These are phyloP conservation scores for Xylaria sp. DNA, from an alignment of 2,329 filamentous ascomycete genomes.

Conservation along the genomic window DNA sequence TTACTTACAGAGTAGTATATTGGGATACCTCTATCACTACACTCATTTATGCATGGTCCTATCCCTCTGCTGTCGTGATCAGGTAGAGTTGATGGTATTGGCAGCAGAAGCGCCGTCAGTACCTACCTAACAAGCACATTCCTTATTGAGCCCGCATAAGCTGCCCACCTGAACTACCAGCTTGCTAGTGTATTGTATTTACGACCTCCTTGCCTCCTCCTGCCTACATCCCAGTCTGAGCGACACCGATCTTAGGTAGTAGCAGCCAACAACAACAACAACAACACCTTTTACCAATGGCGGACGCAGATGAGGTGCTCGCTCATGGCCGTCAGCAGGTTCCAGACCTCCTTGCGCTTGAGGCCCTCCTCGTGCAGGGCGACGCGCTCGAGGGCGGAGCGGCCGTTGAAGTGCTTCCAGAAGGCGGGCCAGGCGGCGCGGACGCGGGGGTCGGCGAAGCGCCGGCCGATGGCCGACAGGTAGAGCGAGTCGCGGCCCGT, in stretches of 20 bases:
- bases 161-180: too few relatives aligned
- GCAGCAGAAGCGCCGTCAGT: too few relatives aligned
- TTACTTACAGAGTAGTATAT: conserved; percentile 21
- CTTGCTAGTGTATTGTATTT: too few relatives aligned
- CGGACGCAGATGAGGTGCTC: conserved; percentile 69
- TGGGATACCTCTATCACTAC: conserved; percentile 4
- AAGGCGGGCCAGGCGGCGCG: conserved; percentile 72
- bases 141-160: too few relatives aligned
- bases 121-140: too few relatives aligned
- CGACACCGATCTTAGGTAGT: too few relatives aligned
- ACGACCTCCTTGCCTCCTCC: background rate
- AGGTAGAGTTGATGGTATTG: too few relatives aligned
- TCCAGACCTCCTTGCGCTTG: conserved; percentile 81
- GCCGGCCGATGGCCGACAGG: conserved; percentile 59
- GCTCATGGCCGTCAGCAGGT: conserved; percentile 64
- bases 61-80: too few relatives aligned
- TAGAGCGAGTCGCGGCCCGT: conserved; percentile 78
- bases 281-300: too few relatives aligned
- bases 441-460: conserved; percentile 50
- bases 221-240: background rate
- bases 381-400: conserved; percentile 82
- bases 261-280: too few relatives aligned
- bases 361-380: conserved; percentile 75
- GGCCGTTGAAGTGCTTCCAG: conserved; percentile 86
- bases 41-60: background rate